Evolutionary conservation across 1,284 basidiomycete genomes (phyloP).

Genomic region (Neolentinus lepideus): DNA sequence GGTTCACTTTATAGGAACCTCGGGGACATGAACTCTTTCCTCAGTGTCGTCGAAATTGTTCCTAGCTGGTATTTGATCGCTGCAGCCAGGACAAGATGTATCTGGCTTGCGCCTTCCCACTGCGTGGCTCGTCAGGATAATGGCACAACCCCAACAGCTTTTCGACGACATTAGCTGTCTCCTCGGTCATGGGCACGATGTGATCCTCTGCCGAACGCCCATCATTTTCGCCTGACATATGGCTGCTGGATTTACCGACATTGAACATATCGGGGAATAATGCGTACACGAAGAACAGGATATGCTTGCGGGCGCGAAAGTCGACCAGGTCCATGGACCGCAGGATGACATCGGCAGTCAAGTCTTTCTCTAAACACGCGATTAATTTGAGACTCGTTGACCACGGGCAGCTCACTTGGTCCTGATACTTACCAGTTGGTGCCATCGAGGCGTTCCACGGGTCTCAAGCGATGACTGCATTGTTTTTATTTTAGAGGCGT

Average conservation of each 20-base stretch:
- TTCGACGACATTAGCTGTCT: background rate
- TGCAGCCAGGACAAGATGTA: background rate
- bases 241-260: background rate
- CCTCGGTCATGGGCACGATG: background rate
- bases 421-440: too few relatives aligned
- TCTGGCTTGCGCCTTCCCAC: background rate
- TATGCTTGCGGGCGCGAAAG: conserved; percentile 12
- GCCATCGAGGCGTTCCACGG: too few relatives aligned
- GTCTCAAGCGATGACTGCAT: too few relatives aligned
- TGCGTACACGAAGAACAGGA: conserved; percentile 14
- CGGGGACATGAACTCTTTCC: background rate
- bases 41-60: background rate
- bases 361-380: background rate
- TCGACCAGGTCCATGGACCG: conserved; percentile 7
- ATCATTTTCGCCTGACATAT: too few relatives aligned
- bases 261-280: conserved; percentile 13
- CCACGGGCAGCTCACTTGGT: too few relatives aligned
- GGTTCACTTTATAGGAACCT: background rate
- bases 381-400: too few relatives aligned
- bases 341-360: conserved; percentile 7
- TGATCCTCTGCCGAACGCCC: too few relatives aligned
- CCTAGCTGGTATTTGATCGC: background rate
- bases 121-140: background rate
- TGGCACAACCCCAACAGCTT: background rate
- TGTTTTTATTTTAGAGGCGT: too few relatives aligned